A percentile compares a stretch with the other conserved stretches of the same genome.
phyloP scores from a whole-genome alignment of 148 eudicot species.

The Vaccinium vitisidaea region DNA sequence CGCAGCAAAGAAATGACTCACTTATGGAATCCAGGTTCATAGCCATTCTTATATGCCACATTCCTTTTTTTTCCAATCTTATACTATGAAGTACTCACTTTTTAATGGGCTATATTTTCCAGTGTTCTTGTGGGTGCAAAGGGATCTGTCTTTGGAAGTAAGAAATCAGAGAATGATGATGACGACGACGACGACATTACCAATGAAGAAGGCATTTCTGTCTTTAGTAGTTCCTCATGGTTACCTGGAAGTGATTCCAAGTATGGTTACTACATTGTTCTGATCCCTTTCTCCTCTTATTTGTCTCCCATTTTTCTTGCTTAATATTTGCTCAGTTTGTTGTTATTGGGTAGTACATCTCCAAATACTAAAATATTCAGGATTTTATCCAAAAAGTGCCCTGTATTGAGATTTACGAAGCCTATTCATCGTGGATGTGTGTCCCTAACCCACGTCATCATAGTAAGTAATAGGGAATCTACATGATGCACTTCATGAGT shows the following conservation, averaged over 20 bases:
- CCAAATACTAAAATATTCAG: neutral
- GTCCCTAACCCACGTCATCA: neutral
- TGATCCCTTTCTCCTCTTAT: constrained; percentile 15
- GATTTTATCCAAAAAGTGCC: neutral
- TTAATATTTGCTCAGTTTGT: neutral
- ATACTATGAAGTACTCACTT: neutral
- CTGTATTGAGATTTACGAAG: neutral
- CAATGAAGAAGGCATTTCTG: constrained; percentile 49
- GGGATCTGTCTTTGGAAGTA: constrained; percentile 49
- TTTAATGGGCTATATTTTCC: constrained; percentile 26
- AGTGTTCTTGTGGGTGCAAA: constrained; percentile 71
- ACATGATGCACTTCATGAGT: neutral
- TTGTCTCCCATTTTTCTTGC: neutral
- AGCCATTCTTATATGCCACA: constrained; percentile 13
- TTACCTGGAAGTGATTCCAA: constrained; percentile 60
- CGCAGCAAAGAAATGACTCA: constrained; percentile 64
- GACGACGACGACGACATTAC: constrained; percentile 37
- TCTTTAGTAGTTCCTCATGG: constrained; percentile 56
- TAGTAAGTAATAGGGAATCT: neutral
- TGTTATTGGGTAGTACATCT: neutral
- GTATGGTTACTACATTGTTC: constrained; percentile 31
- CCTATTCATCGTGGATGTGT: neutral
- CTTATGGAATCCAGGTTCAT: constrained; percentile 72
- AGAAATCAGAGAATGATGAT: constrained; percentile 44
- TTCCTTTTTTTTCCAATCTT: neutral